Evolutionary conservation across 2,329 filamentous ascomycete species (phyloP), one percentile per base, ranked within the genome.

Genomic region (Tolypocladium inflatum): DNA sequence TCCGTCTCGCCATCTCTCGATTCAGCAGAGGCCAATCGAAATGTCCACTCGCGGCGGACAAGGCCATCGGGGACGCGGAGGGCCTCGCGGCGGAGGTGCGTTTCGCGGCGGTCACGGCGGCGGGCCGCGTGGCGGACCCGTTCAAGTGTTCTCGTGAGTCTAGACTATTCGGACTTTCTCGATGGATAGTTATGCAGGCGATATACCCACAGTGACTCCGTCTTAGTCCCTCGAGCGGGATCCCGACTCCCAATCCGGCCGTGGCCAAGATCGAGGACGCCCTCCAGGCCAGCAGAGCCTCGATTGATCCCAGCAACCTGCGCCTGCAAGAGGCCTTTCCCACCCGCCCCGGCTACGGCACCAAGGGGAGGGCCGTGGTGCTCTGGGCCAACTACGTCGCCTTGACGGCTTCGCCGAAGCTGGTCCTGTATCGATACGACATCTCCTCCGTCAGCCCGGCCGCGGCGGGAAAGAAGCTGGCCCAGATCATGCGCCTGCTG

Each of bases 341-440:
- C 21, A 55, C 35, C 5, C 57, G 62, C 10, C 62, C 62, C 4
- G 56, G 45, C 8, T 62, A 61, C 42, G 62, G 60, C 21, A 60
- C 61, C 10, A 60, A 57, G 43, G 62, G 62, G 2, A 13, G 23
- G 2, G 11, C 55, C 8, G 55, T 63, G 13, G 52, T 50, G 0
- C 61, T 63, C 23, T 61, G 59, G 61, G 59, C 59, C 38, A 62
- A 63, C 55, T 62, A 63, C 55, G 55, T 63, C n/a, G 38, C 54
- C 4, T 43, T 62, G 30, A 43, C 48, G 6, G 23, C 57, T 10
- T 45, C 59, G 11, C 41, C 55, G 37, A 56, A 58, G 23, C 56
- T 63, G 6, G 54, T 55, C 9, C 58, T 63, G 7, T 60, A 61
- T 54, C 57, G 62, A 19, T 61, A 63, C 42, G 56, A 60, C 26